Base-by-base conservation (phyloP, 192 early-diverging fungal genomes). In the Backusella parvicylindrica region DNA sequence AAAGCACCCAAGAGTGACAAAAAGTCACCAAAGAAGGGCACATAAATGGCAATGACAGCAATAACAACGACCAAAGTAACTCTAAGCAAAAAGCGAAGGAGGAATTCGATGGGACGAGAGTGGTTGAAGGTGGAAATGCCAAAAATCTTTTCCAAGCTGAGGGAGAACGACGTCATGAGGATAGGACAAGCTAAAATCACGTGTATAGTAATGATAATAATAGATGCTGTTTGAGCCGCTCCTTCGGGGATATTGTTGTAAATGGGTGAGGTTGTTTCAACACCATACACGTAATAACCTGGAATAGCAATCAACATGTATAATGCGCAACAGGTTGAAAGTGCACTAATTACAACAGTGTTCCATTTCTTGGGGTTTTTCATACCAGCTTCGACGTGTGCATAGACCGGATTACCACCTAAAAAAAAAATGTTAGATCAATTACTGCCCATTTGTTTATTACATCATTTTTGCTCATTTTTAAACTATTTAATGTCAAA, bases 181-280 rank as follows among this genome's bases (percentile, higher is more conserved):
- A 95, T 89, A 2, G 94, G 94, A 32, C 87, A 86, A 0, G 94
- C 94, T 13, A 95, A 84, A 16, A 95, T 80, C 1, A 95, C 94
- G 70, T 95, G 94, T 3, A 87, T 43, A 0, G 89, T 93, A 37
- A 95, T 92, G 67, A 95, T 84, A 32, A 89, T 84, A 72, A 91
- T 88, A n/a, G 89, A 82, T 1, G 90, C 84, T 1, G 85, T 91
- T 0, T 89, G 83, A n/a, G 83, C 76, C 0, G 79, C 82, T 12
- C 89, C 89, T 37, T 80, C 75, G 0, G 91, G 89, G 11, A 95
- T 81, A 35, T 87, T 92, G 66, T 88, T 81, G 31, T 91, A 84
- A 33, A 93, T 90, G 2, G 92, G 94, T 15, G 87, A 91, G 23
- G 79, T 67, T 0, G 90, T 87, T 21, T 68, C 64, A 53, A 83